These are phyloP conservation scores for Cylindrotheca closterium DNA, from an alignment of 108 stramenopile species.

Conservation along the genomic window DNA sequence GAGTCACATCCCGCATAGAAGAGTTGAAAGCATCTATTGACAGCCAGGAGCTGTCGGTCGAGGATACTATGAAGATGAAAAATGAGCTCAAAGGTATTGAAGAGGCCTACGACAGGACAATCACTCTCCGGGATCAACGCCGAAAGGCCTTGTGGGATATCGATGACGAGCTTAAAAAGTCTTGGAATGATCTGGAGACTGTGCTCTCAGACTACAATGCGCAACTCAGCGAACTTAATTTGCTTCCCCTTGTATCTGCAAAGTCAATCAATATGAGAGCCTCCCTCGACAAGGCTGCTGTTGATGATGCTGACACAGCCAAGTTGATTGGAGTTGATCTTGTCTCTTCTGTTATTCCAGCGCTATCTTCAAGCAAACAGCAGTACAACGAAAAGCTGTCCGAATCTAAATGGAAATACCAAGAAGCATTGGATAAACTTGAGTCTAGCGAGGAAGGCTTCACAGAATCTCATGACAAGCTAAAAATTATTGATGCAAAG, in stretches of 20 bases:
- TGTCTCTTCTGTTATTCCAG: conserved; percentile 25
- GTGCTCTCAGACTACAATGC: conserved; percentile 59
- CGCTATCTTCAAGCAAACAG: conserved; percentile 32
- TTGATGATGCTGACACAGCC: conserved; percentile 25
- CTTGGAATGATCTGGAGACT: conserved; percentile 45
- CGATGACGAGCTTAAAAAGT: conserved; percentile 36
- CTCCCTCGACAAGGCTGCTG: conserved; percentile 38
- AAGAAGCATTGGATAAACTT: conserved; percentile 58
- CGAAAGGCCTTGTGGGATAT: conserved; percentile 46
- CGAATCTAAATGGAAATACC: conserved; percentile 36
- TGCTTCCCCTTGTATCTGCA: conserved; percentile 55
- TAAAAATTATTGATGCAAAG: conserved; percentile 57
- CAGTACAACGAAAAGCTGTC: conserved; percentile 26
- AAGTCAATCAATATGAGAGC: conserved; percentile 39
- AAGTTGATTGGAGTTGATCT: conserved; percentile 60
- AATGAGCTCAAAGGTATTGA: conserved; percentile 56
- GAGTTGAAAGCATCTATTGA: conserved; percentile 46
- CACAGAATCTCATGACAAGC: conserved; percentile 46
- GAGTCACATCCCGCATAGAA: conserved; percentile 31
- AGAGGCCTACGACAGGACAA: conserved; percentile 60
- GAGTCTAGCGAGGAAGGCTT: conserved; percentile 36
- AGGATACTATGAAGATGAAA: conserved; percentile 73
- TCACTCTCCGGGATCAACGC: conserved; percentile 35
- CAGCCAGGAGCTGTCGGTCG: conserved; percentile 64
- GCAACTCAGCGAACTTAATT: conserved; percentile 39